phyloP scores from a whole-genome alignment of 768 basidiomycete genomes.

The Gelatoporia subvermispora region DNA sequence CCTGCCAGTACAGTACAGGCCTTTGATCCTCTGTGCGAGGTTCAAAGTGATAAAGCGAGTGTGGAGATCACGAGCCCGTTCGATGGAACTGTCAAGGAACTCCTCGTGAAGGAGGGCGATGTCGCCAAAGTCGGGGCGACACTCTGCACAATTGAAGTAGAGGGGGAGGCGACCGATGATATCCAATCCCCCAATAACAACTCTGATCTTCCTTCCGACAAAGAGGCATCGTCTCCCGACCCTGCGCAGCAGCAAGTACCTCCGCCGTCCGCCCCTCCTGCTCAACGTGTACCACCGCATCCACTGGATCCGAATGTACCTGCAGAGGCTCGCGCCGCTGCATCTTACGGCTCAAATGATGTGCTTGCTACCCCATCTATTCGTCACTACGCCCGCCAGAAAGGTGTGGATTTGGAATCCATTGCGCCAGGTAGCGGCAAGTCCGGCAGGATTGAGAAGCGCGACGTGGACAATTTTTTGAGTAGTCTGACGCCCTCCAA shows the following conservation, averaged over 20 bases:
- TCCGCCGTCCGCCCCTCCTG: constrained; percentile 3
- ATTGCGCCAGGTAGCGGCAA: constrained; percentile 69
- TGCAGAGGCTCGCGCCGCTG: constrained; percentile 5
- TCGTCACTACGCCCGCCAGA: constrained; percentile 68
- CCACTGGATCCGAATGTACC: constrained; percentile 60
- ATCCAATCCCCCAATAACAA: not conserved
- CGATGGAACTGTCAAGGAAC: constrained; percentile 66
- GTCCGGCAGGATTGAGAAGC: constrained; percentile 68
- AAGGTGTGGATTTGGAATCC: constrained; percentile 52
- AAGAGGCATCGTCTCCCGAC: no score
- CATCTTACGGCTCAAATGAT: constrained; percentile 20
- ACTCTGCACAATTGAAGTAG: constrained; percentile 78
- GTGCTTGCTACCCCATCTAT: constrained; percentile 74
- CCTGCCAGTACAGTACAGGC: constrained; percentile 44
- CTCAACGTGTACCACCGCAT: constrained; percentile 29
- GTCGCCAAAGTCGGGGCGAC: constrained; percentile 79
- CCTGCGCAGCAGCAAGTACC: not conserved
- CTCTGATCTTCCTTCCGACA: not conserved
- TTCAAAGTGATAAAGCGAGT: constrained; percentile 87
- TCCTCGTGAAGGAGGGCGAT: constrained; percentile 77
- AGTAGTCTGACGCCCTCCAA: constrained; percentile 5
- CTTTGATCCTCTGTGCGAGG: constrained; percentile 77
- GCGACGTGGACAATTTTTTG: constrained; percentile 66
- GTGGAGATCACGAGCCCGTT: constrained; percentile 89
- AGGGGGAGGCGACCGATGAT: constrained; percentile 40